Evolutionary conservation across 2,329 filamentous ascomycete species (phyloP).

Genomic region (Penicillium frequentans): DNA sequence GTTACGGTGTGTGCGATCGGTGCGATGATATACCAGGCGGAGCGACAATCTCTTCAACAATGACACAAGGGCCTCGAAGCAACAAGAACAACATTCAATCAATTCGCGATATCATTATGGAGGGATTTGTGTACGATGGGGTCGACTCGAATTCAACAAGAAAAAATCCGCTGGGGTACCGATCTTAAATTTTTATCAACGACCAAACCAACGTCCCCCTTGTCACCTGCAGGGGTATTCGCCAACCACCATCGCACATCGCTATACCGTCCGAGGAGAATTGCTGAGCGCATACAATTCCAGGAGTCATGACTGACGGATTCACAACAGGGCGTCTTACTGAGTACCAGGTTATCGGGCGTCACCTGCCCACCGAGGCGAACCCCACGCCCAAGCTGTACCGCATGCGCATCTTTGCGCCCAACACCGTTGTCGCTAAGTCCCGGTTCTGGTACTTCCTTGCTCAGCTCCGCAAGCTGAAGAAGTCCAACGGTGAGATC

Average conservation of each 20-base stretch:
- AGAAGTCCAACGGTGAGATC: conserved; percentile 99
- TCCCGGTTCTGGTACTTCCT: conserved; percentile 99
- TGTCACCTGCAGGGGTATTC: conserved; percentile 5
- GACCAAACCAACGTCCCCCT: conserved; percentile 1
- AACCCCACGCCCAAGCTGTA: conserved; percentile 98
- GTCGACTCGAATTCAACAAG: neutral
- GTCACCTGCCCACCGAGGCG: conserved; percentile 95
- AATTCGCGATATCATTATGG: neutral
- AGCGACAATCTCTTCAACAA: neutral
- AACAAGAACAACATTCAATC: neutral
- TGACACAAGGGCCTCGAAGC: neutral
- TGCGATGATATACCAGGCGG: conserved; percentile 20
- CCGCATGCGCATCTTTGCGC: conserved; percentile 99
- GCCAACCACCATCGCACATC: conserved; percentile 17
- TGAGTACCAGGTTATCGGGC: conserved; percentile 99
- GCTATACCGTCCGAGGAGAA: conserved; percentile 11
- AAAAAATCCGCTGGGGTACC: conserved; percentile 3
- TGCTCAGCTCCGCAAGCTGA: conserved; percentile 98
- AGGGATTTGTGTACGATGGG: conserved; percentile 5
- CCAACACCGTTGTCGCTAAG: conserved; percentile 97
- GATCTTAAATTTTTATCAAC: conserved; percentile 18
- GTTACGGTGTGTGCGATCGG: conserved; percentile 31
- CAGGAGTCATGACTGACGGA: conserved; percentile 33
- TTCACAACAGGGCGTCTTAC: conserved; percentile 84
- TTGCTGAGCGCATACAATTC: neutral